These are phyloP conservation scores for Trypanosoma theileri DNA, from an alignment of 208 protist genomes.

Conservation along the genomic window DNA sequence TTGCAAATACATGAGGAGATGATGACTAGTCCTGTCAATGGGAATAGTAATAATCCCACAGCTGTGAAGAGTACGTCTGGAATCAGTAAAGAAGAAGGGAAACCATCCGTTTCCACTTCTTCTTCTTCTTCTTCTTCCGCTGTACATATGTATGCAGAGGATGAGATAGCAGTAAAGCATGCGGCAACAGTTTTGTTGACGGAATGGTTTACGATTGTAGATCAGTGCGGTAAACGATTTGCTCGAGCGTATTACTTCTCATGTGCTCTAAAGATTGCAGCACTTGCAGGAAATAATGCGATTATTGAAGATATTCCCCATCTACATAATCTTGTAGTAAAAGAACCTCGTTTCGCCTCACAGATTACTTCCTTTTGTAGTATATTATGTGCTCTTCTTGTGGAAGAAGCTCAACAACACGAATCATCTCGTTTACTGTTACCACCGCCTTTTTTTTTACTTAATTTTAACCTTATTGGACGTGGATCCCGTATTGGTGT, in stretches of 20 bases:
- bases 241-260: slow-evolving; percentile 59
- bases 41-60: not conserved
- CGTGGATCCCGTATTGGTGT: slow-evolving; percentile 45
- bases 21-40: not conserved
- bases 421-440: slow-evolving; percentile 30
- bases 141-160: slow-evolving; percentile 24
- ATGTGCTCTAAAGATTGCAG: slow-evolving; percentile 57
- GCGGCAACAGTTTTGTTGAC: slow-evolving; percentile 47
- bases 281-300: slow-evolving; percentile 45
- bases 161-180: slow-evolving; percentile 53
- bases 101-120: too few relatives aligned
- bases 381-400: slow-evolving; percentile 62
- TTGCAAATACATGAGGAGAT: slow-evolving; percentile 18
- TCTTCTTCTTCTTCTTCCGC: not conserved
- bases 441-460: slow-evolving; percentile 59
- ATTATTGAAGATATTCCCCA: slow-evolving; percentile 66
- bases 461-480: slow-evolving; percentile 55
- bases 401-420: slow-evolving; percentile 44
- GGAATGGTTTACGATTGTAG: slow-evolving; percentile 38
- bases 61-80: not conserved
- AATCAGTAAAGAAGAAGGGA: not conserved
- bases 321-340: slow-evolving; percentile 39
- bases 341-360: slow-evolving; percentile 38
- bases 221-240: slow-evolving; percentile 19
- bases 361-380: slow-evolving; percentile 30